phyloP scores from a whole-genome alignment of 2,329 filamentous ascomycete genomes.

The Aphanocladium album region DNA sequence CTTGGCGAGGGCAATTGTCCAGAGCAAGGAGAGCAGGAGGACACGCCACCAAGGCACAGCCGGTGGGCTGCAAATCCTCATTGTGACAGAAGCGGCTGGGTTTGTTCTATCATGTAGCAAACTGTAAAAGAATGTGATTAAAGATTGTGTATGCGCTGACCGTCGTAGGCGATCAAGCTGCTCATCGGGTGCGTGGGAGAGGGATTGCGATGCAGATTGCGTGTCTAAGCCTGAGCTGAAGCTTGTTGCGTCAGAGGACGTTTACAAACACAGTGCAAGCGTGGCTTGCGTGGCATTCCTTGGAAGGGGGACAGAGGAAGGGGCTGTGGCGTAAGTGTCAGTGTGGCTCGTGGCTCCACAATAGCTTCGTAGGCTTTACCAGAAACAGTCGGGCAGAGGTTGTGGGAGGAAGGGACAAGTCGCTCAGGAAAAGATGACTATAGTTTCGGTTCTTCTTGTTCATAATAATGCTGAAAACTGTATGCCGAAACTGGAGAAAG shows the following conservation, averaged over 20 bases:
- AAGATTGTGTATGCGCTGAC: background rate
- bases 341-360: conserved; percentile 10
- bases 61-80: conserved; percentile 47
- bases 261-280: background rate
- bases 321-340: background rate
- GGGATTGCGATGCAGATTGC: conserved; percentile 7
- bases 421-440: too few species aligned
- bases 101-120: conserved; percentile 36
- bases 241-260: conserved; percentile 14
- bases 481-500: too few species aligned
- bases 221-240: conserved; percentile 11
- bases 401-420: too few species aligned
- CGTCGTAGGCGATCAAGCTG: background rate
- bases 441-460: too few species aligned
- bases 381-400: too few species aligned
- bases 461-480: too few species aligned
- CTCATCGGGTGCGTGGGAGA: background rate
- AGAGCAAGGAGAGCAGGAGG: conserved; percentile 46
- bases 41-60: conserved; percentile 42
- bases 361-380: background rate
- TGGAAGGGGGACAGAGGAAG: background rate
- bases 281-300: conserved; percentile 8
- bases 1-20: conserved; percentile 45
- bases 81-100: conserved; percentile 37
- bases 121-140: background rate